These are phyloP conservation scores for Botrytis squamosa DNA, from an alignment of 2,329 filamentous ascomycete species.

Conservation along the genomic window DNA sequence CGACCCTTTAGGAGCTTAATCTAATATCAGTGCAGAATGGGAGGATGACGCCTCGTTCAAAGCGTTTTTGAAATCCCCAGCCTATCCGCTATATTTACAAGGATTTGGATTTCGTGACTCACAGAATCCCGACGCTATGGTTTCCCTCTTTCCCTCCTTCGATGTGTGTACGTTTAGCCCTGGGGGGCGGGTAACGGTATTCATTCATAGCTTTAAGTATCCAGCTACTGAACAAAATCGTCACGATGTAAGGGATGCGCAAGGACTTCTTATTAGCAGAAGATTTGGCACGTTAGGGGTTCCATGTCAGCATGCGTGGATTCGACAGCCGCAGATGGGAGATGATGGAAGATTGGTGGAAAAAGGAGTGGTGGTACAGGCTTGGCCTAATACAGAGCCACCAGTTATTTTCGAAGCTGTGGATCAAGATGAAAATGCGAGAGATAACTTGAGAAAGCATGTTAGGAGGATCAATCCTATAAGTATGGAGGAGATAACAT, in stretches of 20 bases:
- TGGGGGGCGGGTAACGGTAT: neutral
- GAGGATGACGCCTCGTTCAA: neutral
- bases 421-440: neutral
- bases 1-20: fast-evolving
- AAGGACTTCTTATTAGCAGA: neutral
- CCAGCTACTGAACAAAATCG: neutral
- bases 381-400: neutral
- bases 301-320: neutral
- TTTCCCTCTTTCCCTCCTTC: neutral
- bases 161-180: neutral
- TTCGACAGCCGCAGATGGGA: neutral
- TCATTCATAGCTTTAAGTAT: fast-evolving
- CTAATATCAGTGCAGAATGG: neutral
- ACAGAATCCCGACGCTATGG: neutral
- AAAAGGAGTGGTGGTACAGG: neutral
- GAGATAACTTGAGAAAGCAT: neutral
- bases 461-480: neutral
- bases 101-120: neutral
- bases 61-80: neutral
- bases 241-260: fast-evolving
- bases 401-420: neutral
- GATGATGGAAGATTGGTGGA: neutral
- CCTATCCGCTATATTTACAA: neutral
- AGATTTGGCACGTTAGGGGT: neutral
- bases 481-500: neutral